Percentiles rank a stretch among this genome's conserved stretches.
These are phyloP conservation scores for Neurospora intermedia DNA, from an alignment of 495 filamentous ascomycete genomes.

Conservation along the genomic window DNA sequence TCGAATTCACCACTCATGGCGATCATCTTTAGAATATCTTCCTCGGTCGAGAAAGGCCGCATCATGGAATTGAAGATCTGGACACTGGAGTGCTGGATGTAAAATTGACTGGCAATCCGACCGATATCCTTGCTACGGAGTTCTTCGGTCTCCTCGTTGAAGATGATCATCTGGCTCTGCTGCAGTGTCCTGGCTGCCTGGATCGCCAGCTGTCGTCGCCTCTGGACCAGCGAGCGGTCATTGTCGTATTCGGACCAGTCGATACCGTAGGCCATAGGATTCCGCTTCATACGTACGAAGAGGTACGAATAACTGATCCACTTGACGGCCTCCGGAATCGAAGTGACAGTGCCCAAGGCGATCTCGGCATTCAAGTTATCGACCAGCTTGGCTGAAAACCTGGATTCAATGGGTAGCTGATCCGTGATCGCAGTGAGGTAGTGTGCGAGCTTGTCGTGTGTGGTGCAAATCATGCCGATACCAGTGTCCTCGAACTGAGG, in stretches of 20 bases:
- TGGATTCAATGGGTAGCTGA: conserved; percentile 92
- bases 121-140: conserved; percentile 88
- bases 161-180: conserved; percentile 96
- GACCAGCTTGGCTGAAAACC: conserved; percentile 79
- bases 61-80: conserved; percentile 94
- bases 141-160: conserved; percentile 86
- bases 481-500: conserved; percentile 94
- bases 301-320: conserved; percentile 98
- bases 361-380: conserved; percentile 98
- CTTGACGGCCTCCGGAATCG: conserved; percentile 83
- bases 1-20: conserved; percentile 95
- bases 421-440: conserved; percentile 89
- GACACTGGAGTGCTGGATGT: conserved; percentile 85
- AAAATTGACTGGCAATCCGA: conserved; percentile 93
- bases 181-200: conserved; percentile 78
- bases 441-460: conserved; percentile 82
- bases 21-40: conserved; percentile 88
- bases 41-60: conserved; percentile 68
- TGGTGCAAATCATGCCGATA: conserved; percentile 95
- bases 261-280: conserved; percentile 89
- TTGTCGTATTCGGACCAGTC: conserved; percentile 83
- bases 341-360: conserved; percentile 86
- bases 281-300: conserved; percentile 89
- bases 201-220: conserved; percentile 72
- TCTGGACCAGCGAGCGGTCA: conserved; percentile 73